A percentile compares a stretch with the other conserved stretches of the same genome.
Conservation (phyloP, 768 basidiomycete species). For the Termitomyces heimii region DNA sequence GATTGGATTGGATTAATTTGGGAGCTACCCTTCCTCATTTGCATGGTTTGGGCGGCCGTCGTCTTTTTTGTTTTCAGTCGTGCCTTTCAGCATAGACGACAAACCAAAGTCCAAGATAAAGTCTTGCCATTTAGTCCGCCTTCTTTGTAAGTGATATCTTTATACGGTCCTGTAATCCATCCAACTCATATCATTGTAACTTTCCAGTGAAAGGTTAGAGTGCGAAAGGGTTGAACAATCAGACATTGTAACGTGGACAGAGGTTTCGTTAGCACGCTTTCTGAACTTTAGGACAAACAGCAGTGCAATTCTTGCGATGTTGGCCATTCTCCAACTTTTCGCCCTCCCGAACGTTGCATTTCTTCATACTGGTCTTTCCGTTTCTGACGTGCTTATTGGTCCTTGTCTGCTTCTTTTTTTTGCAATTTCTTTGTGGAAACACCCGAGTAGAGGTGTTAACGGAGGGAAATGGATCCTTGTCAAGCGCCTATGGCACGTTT, state of each 20-base stretch:
- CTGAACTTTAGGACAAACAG: too few relatives aligned
- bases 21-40: background rate
- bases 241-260: background rate
- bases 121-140: background rate
- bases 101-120: background rate
- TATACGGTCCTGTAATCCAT: too few relatives aligned
- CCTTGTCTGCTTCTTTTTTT: too few relatives aligned
- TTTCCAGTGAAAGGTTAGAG: background rate
- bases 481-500: too few relatives aligned
- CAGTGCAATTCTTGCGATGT: too few relatives aligned
- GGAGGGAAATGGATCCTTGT: too few relatives aligned
- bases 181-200: background rate
- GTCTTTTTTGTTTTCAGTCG: background rate
- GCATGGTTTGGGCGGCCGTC: background rate
- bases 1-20: background rate
- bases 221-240: background rate
- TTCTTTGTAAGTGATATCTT: background rate
- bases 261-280: background rate
- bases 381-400: too few relatives aligned
- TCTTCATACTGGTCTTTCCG: too few relatives aligned
- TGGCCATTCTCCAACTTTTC: too few relatives aligned
- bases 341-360: too few relatives aligned
- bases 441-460: too few relatives aligned
- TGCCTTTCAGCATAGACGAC: background rate
- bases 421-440: too few relatives aligned